Conservation (phyloP, 768 basidiomycete genomes). For the Fistulinella prunicolor region DNA sequence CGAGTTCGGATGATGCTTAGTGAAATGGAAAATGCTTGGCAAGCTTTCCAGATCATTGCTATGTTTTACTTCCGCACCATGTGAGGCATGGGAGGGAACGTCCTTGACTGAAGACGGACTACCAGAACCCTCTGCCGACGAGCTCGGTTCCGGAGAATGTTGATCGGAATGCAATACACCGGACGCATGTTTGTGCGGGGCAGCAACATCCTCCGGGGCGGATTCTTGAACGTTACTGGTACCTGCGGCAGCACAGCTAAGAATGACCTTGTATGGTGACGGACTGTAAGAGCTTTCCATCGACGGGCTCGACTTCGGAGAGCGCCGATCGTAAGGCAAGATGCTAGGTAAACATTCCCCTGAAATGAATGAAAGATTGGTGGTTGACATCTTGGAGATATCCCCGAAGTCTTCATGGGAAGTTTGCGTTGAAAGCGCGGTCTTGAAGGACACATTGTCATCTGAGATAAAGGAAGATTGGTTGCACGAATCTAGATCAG, state of each 20-base stretch:
- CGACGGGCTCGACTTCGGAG: neutral
- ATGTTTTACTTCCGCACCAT: too few relatives aligned
- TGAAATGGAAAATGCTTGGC: too few relatives aligned
- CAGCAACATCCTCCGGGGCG: neutral
- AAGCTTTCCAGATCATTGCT: too few relatives aligned
- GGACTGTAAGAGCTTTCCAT: neutral
- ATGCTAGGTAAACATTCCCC: neutral
- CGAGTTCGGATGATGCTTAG: too few relatives aligned
- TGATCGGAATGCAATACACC: neutral
- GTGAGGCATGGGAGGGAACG: neutral
- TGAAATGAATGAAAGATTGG: constrained; percentile 18
- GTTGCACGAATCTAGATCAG: constrained; percentile 11
- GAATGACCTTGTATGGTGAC: neutral
- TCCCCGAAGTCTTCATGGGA: constrained; percentile 21
- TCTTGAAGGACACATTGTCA: constrained; percentile 20
- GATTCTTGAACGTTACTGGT: neutral
- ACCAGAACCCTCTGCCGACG: neutral
- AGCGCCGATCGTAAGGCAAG: neutral
- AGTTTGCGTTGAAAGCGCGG: constrained; percentile 25
- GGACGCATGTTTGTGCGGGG: neutral
- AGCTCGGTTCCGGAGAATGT: neutral
- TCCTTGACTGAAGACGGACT: neutral
- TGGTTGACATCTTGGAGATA: constrained; percentile 13
- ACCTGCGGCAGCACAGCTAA: neutral
- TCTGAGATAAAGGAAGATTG: constrained; percentile 18